A percentile compares a stretch with the other conserved stretches of the same genome.
These are phyloP conservation scores for Phytophthora meadii DNA, from an alignment of 352 stramenopile genomes.

Conservation along the genomic window DNA sequence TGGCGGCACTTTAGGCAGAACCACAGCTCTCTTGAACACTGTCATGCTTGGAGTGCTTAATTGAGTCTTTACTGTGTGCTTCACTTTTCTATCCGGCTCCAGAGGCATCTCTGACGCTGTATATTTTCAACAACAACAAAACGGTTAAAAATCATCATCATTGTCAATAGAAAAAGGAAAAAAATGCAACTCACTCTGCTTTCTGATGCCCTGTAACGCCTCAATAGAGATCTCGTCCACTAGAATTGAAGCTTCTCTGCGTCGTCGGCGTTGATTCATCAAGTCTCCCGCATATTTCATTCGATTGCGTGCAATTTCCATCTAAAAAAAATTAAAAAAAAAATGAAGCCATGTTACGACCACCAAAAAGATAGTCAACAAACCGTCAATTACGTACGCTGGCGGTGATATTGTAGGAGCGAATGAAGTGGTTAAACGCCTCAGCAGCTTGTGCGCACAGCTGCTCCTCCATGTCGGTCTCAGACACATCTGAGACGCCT, in stretches of 20 bases:
- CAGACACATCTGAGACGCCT: slow-evolving; percentile 20
- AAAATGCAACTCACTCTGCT: slow-evolving; percentile 54
- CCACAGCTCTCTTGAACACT: slow-evolving; percentile 42
- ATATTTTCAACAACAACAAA: background rate
- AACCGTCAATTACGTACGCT: slow-evolving; percentile 45
- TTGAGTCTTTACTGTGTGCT: slow-evolving; percentile 32
- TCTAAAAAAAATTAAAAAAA: slow-evolving; percentile 37
- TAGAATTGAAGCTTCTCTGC: slow-evolving; percentile 36
- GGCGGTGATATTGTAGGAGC: slow-evolving; percentile 57
- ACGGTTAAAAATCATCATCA: background rate
- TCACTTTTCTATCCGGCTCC: slow-evolving; percentile 27
- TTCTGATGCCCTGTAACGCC: slow-evolving; percentile 50
- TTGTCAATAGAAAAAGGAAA: slow-evolving; percentile 2
- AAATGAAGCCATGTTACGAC: slow-evolving; percentile 16
- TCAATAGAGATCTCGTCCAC: slow-evolving; percentile 36
- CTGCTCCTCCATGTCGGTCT: slow-evolving; percentile 76
- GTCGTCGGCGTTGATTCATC: slow-evolving; percentile 23
- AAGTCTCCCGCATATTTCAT: slow-evolving; percentile 50
- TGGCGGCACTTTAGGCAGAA: slow-evolving; percentile 59
- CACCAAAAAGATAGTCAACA: background rate
- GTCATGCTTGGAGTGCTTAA: slow-evolving; percentile 35
- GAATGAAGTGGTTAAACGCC: slow-evolving; percentile 77
- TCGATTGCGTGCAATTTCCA: slow-evolving; percentile 68
- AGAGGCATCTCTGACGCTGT: slow-evolving; percentile 56
- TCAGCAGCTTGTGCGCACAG: slow-evolving; percentile 69